Base-by-base conservation (phyloP, 176 grass and related monocot species). In the Luzula sylvatica region DNA sequence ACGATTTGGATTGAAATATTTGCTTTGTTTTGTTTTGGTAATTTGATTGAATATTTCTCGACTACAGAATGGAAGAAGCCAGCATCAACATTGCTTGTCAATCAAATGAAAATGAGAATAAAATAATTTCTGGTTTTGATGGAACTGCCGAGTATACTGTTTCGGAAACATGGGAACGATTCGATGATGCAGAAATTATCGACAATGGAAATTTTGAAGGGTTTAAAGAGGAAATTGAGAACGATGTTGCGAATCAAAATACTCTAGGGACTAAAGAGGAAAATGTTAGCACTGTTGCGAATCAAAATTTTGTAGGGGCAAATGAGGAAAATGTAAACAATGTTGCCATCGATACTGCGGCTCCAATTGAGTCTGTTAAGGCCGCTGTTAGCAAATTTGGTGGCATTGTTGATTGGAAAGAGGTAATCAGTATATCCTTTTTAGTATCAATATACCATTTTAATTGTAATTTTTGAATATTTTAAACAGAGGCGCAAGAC, bases 291-390 rank as follows among this genome's bases (percentile, higher is more conserved):
- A 66, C 65, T 40, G 64, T 65, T 48, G 57, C 60, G 18, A 26
- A 23, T 61, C 75, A 82, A 67, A 61, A 65, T 53, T 73, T 59
- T 21, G 86, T 83, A 39, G 49, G 64, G 45, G 72, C 65, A 47
- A 75, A 83, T 51, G 15, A 58, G 53, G 74, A 50, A 27, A 61
- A 77, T n/a, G 68, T 57, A 11, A 78, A 82, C 2, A 66, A 70
- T 40, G 64, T 61, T 6, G 32, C 72, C 25, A 52, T 90, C 26
- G 92, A 98, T 26, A 80, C 78, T 24, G 28, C 60, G 56, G 75
- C 92, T 48, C 81, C 85, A 6, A 86, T 98, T 32, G 92, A 86
- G 62, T 98, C 92, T 3, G 85, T 90, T 52, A 86, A 76, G 66
- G 81, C 78, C 38, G 85, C 78, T 12, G 85, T 98, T 11, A 80